These are phyloP conservation scores for Aspergillus sclerotiicarbonarius DNA, from an alignment of 495 filamentous ascomycete genomes.

Conservation along the genomic window DNA sequence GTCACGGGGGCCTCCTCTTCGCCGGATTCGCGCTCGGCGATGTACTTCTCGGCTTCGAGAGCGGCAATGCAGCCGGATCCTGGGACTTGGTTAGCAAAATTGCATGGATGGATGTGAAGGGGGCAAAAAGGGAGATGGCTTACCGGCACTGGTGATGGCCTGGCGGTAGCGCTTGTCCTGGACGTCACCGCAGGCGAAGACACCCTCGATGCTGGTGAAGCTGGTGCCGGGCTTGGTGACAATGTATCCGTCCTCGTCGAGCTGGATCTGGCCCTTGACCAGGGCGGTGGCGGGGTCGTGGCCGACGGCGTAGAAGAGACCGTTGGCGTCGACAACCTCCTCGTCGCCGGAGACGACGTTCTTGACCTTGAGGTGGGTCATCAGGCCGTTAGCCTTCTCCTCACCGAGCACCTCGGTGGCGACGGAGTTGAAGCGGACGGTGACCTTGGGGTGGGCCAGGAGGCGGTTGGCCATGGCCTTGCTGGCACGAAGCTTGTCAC, in stretches of 20 bases:
- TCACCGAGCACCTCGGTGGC: constrained; percentile 82
- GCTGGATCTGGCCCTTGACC: constrained; percentile 82
- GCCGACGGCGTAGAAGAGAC: constrained; percentile 95
- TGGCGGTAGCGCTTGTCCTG: constrained; percentile 98
- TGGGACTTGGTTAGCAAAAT: constrained; percentile 37
- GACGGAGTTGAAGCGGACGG: constrained; percentile 78
- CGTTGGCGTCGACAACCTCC: constrained; percentile 82
- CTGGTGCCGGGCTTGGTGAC: constrained; percentile 86
- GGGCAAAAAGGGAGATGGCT: constrained; percentile 28
- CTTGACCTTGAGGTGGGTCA: constrained; percentile 80
- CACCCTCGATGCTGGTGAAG: constrained; percentile 82
- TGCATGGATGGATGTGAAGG: constrained; percentile 2
- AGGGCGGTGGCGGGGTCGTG: constrained; percentile 90
- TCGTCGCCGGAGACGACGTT: constrained; percentile 73
- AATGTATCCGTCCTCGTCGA: constrained; percentile 86
- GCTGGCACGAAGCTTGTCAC: constrained; percentile 78
- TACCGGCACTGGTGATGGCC: constrained; percentile 96
- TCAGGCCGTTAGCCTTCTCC: constrained; percentile 67
- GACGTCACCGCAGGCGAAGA: constrained; percentile 96
- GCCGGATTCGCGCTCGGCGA: constrained; percentile 70
- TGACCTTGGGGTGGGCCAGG: constrained; percentile 80
- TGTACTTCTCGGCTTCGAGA: constrained; percentile 88
- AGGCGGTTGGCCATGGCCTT: constrained; percentile 90
- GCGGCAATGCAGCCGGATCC: constrained; percentile 93
- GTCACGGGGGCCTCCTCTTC: constrained; percentile 27